Conservation (phyloP, 108 stramenopile species). For the Licmophora abbreviata region DNA sequence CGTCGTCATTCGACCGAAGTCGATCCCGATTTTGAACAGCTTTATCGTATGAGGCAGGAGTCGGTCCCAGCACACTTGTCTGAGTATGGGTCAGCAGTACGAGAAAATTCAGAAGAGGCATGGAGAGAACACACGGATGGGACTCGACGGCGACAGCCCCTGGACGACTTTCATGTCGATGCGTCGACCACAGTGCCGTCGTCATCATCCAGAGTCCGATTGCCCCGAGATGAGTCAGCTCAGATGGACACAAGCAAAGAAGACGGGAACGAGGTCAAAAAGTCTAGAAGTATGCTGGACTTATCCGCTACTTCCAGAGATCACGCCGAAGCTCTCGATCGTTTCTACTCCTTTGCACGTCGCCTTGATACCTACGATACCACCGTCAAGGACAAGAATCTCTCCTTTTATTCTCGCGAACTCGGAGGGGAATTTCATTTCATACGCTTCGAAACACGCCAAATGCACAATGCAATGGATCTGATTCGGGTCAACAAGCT, state of each 20-base stretch:
- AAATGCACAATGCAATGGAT: slow-evolving; percentile 88
- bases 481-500: slow-evolving; percentile 74
- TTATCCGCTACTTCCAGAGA: slow-evolving; percentile 39
- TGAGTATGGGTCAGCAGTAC: slow-evolving; percentile 18
- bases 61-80: slow-evolving; percentile 51
- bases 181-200: too few species aligned
- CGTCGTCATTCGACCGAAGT: slow-evolving; percentile 24
- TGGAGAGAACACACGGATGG: background rate
- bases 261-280: slow-evolving; percentile 25
- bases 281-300: slow-evolving; percentile 62
- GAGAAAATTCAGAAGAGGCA: slow-evolving; percentile 1
- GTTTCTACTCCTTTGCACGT: slow-evolving; percentile 78
- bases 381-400: slow-evolving; percentile 79
- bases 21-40: slow-evolving; percentile 32
- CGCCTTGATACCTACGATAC: slow-evolving; percentile 57
- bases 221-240: too few species aligned
- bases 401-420: slow-evolving; percentile 81
- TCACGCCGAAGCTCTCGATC: slow-evolving; percentile 62
- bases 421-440: slow-evolving; percentile 95
- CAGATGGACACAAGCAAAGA: too few species aligned
- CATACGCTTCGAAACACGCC: slow-evolving; percentile 92
- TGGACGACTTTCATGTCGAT: background rate
- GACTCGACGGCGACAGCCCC: background rate
- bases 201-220: too few species aligned
- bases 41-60: slow-evolving; percentile 41